Conservation (phyloP, 192 early-diverging fungal species). For the Paraglomus brasilianum region DNA sequence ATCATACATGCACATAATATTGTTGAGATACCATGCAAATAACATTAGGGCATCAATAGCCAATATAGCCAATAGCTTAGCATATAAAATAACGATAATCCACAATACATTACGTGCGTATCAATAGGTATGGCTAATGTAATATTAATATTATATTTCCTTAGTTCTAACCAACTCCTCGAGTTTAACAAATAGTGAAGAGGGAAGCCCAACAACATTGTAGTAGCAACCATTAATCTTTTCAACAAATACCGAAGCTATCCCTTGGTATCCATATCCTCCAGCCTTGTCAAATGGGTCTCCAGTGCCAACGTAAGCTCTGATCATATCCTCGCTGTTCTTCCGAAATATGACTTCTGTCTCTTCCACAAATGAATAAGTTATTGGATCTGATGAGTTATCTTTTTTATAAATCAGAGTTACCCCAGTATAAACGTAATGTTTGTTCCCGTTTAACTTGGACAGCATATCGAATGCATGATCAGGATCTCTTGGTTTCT, state of each 20-base stretch:
- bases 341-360: conserved; percentile 70
- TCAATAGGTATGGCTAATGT: no score
- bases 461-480: conserved; percentile 65
- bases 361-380: conserved; percentile 49
- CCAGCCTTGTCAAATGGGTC: conserved; percentile 78
- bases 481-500: conserved; percentile 67
- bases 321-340: conserved; percentile 59
- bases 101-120: no score
- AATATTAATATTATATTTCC: conserved; percentile 24
- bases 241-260: conserved; percentile 19
- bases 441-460: conserved; percentile 57
- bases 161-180: conserved; percentile 3
- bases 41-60: no score
- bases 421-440: conserved; percentile 76
- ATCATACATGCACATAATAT: no score
- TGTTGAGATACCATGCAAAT: no score
- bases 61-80: no score
- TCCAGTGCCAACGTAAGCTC: conserved; percentile 57
- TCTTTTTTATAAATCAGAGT: conserved; percentile 46
- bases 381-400: conserved; percentile 23
- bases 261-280: conserved; percentile 15
- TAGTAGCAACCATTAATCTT: conserved; percentile 31
- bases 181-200: neutral
- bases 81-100: no score
- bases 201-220: conserved; percentile 28